Evolutionary conservation across 495 filamentous ascomycete species (phyloP), one percentile per base, ranked within the genome.

Genomic region (Penicillium bovifimosum): DNA sequence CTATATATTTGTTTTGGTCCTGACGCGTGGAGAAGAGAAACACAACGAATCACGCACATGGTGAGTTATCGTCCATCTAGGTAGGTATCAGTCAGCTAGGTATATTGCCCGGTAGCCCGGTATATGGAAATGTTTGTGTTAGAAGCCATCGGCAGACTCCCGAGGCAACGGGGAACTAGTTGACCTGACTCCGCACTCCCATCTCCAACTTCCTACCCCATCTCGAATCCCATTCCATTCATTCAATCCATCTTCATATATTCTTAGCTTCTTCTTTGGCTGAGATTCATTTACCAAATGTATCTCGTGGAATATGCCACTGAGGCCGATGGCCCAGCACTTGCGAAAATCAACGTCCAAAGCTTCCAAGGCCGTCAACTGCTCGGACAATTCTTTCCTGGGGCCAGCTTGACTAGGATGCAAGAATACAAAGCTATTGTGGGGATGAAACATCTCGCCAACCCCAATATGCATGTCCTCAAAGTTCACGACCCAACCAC

Each of bases 381-480:
- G 3, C 41, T 67, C 6, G 9, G 17, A 17, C 17, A 29, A 6
- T 18, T 64, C 9, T 67, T 65, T 14, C 64, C 64, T 3, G 46
- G 50, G 5, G 29, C 56, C 38, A 47, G 14, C n/a, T 5, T 40
- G 10, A 26, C 53, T 3, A 27, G 14, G 1, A 38, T 67, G 8
- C 24, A 27, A 5, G 52, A 36, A 5, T 63, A 57, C 35, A 67
- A 67, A 46, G 35, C 50, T 7, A 32, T 53, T 16, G 40, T 59
- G 14, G 47, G 51, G n/a, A 60, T 63, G 56, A 62, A 63, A 45
- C 59, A 67, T 17, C 34, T 67, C 0, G 50, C 55, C 18, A 52
- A 59, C 26, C 64, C 62, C 9, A 45, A 59, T 31, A 61, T 56
- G 44, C 62, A 67, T 11, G 64, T 67, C 0, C 40, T 65, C 24